Evolutionary conservation across 805 yeast species (phyloP).

Genomic region (Saccharomycopsis olivae): DNA sequence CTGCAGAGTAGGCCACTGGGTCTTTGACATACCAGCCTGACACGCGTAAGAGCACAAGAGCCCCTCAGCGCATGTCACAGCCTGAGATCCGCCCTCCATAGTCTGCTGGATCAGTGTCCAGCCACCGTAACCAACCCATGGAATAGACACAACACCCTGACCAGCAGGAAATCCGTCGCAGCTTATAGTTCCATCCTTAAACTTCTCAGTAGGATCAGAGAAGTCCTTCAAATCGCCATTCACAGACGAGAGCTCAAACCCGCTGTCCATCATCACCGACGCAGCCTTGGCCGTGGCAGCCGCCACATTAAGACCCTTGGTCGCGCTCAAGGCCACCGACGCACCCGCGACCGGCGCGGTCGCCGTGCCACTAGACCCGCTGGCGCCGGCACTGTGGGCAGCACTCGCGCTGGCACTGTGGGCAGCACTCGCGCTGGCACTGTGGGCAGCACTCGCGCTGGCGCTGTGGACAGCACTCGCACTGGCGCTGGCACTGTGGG

Average conservation of each 20-base stretch:
- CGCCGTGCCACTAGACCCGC: constrained; percentile 18
- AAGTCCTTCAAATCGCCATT: constrained; percentile 45
- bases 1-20: constrained; percentile 66
- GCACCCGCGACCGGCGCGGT: constrained; percentile 19
- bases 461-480: neutral
- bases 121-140: constrained; percentile 43
- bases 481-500: constrained; percentile 24
- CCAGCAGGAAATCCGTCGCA: constrained; percentile 63
- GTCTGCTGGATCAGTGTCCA: constrained; percentile 43
- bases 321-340: constrained; percentile 20
- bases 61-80: constrained; percentile 57
- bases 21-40: constrained; percentile 71
- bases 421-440: constrained; percentile 18
- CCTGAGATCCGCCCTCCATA: constrained; percentile 54
- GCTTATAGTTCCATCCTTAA: constrained; percentile 52
- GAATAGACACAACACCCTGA: constrained; percentile 54
- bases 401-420: neutral
- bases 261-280: constrained; percentile 35
- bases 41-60: constrained; percentile 70
- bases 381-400: constrained; percentile 19
- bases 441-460: neutral
- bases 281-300: constrained; percentile 34
- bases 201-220: constrained; percentile 37
- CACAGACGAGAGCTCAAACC: constrained; percentile 34
- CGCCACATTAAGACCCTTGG: constrained; percentile 26